Conservation (phyloP, 73 alveolate genomes). For the Tetrahymena borealis region DNA sequence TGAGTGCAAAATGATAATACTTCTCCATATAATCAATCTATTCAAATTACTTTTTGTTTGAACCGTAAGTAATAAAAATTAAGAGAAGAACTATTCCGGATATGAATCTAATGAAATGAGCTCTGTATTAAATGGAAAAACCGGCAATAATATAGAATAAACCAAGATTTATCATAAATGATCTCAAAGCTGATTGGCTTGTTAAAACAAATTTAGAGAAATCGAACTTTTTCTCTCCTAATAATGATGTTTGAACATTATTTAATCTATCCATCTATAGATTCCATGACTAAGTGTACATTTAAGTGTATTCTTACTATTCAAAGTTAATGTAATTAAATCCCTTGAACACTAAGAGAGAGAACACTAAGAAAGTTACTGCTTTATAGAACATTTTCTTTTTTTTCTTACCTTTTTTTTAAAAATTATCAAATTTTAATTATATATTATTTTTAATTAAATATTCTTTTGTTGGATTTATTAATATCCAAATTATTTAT, state of each 20-base stretch:
- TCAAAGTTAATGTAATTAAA: background rate
- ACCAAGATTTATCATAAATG: background rate
- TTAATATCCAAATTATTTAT: no score
- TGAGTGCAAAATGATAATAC: background rate
- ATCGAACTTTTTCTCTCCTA: background rate
- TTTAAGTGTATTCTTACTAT: background rate
- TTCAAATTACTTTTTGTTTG: background rate
- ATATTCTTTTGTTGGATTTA: no score
- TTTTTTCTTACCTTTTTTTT: background rate
- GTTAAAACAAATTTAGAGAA: background rate
- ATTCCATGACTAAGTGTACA: background rate
- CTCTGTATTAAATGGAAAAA: background rate
- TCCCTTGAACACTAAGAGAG: background rate
- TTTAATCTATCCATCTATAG: background rate
- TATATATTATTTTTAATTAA: background rate
- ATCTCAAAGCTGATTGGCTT: background rate
- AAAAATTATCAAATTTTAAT: background rate
- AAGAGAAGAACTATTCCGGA: background rate
- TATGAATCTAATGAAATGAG: background rate
- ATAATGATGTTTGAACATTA: background rate
- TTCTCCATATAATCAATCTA: background rate
- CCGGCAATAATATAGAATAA: background rate
- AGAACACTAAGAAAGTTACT: background rate
- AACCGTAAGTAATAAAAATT: background rate
- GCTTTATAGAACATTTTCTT: background rate